phyloP scores from a whole-genome alignment of 331 rosid species.

The Rhamnella rubrinervis region DNA sequence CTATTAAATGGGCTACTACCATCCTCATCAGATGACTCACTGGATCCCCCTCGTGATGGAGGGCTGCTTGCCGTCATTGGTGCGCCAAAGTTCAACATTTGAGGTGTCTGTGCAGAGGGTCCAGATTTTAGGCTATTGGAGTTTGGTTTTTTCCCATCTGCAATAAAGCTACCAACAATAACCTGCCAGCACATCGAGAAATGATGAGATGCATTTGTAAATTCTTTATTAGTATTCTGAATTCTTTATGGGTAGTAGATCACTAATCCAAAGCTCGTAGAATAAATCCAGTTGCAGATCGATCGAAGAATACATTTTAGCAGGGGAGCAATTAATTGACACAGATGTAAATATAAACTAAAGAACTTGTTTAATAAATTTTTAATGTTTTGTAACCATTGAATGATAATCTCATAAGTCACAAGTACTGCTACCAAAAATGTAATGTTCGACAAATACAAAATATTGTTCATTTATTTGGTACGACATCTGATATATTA shows the following conservation, averaged over 20 bases:
- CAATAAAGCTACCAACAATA: constrained; percentile 65
- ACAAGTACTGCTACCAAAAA: too few relatives aligned
- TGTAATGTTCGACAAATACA: too few relatives aligned
- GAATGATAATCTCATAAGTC: neutral
- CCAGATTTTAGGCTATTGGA: constrained; percentile 44
- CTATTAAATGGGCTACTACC: constrained; percentile 51
- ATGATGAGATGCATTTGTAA: neutral
- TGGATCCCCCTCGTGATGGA: constrained; percentile 59
- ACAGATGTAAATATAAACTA: too few relatives aligned
- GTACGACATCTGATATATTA: neutral
- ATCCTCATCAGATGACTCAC: constrained; percentile 65
- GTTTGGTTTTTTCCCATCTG: constrained; percentile 50
- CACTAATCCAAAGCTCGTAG: too few relatives aligned
- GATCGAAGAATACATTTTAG: too few relatives aligned
- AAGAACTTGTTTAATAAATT: too few relatives aligned
- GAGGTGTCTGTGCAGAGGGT: constrained; percentile 44
- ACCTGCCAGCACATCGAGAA: constrained; percentile 48
- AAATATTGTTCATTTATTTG: too few relatives aligned
- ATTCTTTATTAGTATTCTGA: neutral
- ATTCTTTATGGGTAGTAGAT: too few relatives aligned
- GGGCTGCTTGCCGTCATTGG: constrained; percentile 54
- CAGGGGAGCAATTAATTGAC: too few relatives aligned
- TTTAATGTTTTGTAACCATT: neutral
- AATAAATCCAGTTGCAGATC: too few relatives aligned
- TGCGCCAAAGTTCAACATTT: constrained; percentile 57